Evolutionary conservation across 2,329 filamentous ascomycete genomes (phyloP).

Genomic region (Colletotrichum orchidophilum): DNA sequence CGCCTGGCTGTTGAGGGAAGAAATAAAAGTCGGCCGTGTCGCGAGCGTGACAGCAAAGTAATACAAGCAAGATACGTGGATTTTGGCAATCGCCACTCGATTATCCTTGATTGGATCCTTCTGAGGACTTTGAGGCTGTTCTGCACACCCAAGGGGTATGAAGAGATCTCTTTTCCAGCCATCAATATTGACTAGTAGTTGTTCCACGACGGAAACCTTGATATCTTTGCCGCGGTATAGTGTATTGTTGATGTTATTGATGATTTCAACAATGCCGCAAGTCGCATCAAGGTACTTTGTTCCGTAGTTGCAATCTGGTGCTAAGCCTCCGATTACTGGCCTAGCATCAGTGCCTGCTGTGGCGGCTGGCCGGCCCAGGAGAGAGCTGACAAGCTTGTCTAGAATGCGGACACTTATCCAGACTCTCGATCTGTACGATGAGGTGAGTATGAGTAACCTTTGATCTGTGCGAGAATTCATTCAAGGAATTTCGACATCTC

Average conservation of each 20-base stretch:
- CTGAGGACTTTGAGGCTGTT: background rate
- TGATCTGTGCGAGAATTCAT: too few relatives aligned
- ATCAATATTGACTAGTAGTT: background rate
- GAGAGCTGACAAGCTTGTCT: conserved; percentile 49
- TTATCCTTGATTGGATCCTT: background rate
- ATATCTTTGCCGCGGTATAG: background rate
- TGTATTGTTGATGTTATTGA: background rate
- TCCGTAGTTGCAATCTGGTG: background rate
- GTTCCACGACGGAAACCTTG: background rate
- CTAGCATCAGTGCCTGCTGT: conserved; percentile 25
- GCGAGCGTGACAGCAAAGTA: conserved; percentile 68
- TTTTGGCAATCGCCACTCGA: conserved; percentile 53
- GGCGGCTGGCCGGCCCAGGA: conserved; percentile 48
- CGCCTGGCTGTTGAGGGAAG: background rate
- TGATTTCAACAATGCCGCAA: background rate
- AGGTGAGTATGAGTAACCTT: background rate
- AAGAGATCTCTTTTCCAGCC: background rate
- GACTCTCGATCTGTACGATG: conserved; percentile 30
- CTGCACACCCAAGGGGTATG: background rate
- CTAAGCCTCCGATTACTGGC: background rate
- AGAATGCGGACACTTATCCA: conserved; percentile 51
- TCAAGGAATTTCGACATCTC: too few relatives aligned
- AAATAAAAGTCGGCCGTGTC: conserved; percentile 47
- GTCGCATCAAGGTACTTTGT: background rate
- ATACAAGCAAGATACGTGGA: conserved; percentile 66